Evolutionary conservation across 164 flowering plant species (phyloP).

Genomic region (Euptelea pleiosperma): DNA sequence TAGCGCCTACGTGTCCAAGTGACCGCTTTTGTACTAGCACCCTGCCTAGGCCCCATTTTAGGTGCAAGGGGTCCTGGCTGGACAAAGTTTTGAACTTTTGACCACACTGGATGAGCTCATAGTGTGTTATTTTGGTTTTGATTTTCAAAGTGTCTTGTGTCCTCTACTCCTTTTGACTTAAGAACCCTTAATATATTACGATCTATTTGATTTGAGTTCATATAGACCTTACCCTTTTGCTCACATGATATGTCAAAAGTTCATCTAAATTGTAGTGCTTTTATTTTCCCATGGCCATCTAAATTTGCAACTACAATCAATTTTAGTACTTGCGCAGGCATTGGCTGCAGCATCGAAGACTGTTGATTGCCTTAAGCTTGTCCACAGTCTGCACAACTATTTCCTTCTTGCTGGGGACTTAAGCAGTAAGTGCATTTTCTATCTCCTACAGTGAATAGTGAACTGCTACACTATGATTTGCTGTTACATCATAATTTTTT

Average conservation of each 20-base stretch:
- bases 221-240: too few species aligned
- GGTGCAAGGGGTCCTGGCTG: too few species aligned
- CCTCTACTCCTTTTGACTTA: neutral
- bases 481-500: neutral
- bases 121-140: too few species aligned
- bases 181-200: neutral
- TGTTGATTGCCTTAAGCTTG: constrained; percentile 79
- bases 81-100: too few species aligned
- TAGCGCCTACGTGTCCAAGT: too few species aligned
- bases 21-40: too few species aligned
- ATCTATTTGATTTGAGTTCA: neutral
- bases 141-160: too few species aligned
- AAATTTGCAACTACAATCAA: too few species aligned
- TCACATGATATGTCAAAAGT: neutral
- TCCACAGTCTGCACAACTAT: constrained; percentile 82
- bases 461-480: neutral
- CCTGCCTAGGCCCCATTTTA: too few species aligned
- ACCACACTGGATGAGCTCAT: too few species aligned
- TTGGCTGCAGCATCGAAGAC: constrained; percentile 96
- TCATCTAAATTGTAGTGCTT: neutral
- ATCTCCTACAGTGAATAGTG: neutral
- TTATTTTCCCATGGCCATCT: neutral
- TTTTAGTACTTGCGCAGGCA: too few species aligned
- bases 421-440: constrained; percentile 49
- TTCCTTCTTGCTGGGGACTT: constrained; percentile 84